These are phyloP conservation scores for Cercospora sp. DNA, from an alignment of 2,329 filamentous ascomycete species.

Conservation along the genomic window DNA sequence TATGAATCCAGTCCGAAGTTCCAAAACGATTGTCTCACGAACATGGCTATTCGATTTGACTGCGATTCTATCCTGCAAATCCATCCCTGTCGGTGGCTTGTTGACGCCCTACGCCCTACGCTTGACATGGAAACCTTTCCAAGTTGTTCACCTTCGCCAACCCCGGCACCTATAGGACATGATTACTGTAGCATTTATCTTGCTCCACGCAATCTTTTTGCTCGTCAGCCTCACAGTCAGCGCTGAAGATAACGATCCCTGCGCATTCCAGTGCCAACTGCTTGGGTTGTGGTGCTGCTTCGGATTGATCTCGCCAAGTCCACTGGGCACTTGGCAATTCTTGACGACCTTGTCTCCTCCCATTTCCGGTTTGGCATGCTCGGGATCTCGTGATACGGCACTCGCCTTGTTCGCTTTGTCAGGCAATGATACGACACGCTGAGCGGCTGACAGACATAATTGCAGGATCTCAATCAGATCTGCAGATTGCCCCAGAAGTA, in stretches of 20 bases:
- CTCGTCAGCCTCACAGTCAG: background rate
- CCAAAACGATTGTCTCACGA: background rate
- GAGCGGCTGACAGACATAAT: background rate
- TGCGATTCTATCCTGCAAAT: background rate
- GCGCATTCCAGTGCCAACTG: background rate
- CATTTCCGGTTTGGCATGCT: constrained; percentile 4
- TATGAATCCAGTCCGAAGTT: background rate
- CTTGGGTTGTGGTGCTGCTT: background rate
- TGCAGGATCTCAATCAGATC: background rate
- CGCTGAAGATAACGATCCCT: background rate
- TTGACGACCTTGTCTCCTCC: constrained; percentile 11
- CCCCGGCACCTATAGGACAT: background rate
- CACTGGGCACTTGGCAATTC: constrained; percentile 9
- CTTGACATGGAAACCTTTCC: background rate
- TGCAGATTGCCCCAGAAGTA: background rate
- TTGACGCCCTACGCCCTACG: background rate
- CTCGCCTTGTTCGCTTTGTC: constrained; percentile 7
- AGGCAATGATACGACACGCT: background rate
- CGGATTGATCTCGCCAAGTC: constrained; percentile 2
- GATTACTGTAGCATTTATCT: background rate
- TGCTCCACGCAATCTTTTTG: background rate
- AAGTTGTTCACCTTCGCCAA: background rate
- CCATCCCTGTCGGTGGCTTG: background rate
- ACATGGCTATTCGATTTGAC: background rate
- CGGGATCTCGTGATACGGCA: background rate